phyloP scores from a whole-genome alignment of 306 rosid genomes.

The Glycine soja region DNA sequence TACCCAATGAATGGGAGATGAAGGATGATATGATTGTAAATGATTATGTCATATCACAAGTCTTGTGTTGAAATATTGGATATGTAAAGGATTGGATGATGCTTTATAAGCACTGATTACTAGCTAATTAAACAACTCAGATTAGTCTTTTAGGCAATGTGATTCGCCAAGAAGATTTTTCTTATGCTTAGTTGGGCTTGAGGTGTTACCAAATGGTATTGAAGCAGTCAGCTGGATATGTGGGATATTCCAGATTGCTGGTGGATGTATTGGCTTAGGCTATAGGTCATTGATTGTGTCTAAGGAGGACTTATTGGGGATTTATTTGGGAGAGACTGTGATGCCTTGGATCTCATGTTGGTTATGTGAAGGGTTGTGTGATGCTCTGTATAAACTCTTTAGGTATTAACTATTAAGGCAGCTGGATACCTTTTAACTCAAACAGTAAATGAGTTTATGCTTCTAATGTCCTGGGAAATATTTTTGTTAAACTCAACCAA shows the following conservation, averaged over 20 bases:
- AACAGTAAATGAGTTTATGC: neutral
- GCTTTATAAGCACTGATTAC: neutral
- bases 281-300: neutral
- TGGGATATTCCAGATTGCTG: constrained; percentile 23
- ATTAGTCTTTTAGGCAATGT: too few species aligned
- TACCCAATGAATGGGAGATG: neutral
- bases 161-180: constrained; percentile 11
- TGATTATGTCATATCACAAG: neutral
- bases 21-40: constrained; percentile 8
- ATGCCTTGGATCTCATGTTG: constrained; percentile 16
- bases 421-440: constrained; percentile 15
- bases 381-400: neutral
- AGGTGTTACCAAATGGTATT: neutral
- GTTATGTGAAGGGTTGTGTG: constrained; percentile 14
- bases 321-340: neutral
- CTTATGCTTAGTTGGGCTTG: neutral
- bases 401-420: constrained; percentile 4
- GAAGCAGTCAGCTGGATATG: neutral
- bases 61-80: neutral
- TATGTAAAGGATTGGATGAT: constrained; percentile 15
- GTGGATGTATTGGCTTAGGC: constrained; percentile 3
- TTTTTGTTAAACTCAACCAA: constrained; percentile 4
- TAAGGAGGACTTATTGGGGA: neutral
- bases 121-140: neutral
- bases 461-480: neutral